phyloP scores from a whole-genome alignment of 495 filamentous ascomycete species.

The Viridothelium virens region DNA sequence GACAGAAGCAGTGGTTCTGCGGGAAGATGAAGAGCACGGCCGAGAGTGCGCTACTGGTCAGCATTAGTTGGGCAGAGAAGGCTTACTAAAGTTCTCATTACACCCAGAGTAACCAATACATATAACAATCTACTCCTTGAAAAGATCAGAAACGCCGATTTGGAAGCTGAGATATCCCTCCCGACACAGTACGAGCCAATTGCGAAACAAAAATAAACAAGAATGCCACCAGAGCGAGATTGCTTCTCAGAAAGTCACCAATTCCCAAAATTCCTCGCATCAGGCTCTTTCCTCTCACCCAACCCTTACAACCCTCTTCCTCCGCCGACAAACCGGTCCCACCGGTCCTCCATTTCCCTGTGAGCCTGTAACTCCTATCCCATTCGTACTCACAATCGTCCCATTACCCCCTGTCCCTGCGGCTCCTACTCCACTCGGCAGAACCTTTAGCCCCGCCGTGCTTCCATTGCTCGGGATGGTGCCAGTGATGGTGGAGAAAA shows the following conservation, averaged over 20 bases:
- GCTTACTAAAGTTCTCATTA: too few relatives aligned
- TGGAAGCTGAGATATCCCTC: too few relatives aligned
- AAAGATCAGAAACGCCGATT: too few relatives aligned
- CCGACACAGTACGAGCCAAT: too few relatives aligned
- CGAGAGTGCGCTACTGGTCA: too few relatives aligned
- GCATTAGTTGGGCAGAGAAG: too few relatives aligned
- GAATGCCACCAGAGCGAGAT: not conserved
- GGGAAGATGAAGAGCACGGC: too few relatives aligned
- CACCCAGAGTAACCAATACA: too few relatives aligned
- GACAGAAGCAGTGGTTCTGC: not conserved
- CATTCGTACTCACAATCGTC: not conserved
- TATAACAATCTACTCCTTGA: too few relatives aligned
- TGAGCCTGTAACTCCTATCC: not conserved
- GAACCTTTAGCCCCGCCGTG: not conserved
- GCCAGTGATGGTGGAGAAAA: conserved; percentile 37
- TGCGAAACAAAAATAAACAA: not conserved
- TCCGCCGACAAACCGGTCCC: not conserved
- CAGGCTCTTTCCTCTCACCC: not conserved
- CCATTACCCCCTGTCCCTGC: not conserved
- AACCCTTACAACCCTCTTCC: not conserved
- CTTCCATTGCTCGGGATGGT: conserved; percentile 68
- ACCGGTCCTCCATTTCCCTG: not conserved
- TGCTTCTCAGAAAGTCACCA: not conserved
- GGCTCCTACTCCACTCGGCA: not conserved
- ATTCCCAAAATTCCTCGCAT: too few relatives aligned